Conservation (phyloP, 306 rosid species). For the Corylus avellana region DNA sequence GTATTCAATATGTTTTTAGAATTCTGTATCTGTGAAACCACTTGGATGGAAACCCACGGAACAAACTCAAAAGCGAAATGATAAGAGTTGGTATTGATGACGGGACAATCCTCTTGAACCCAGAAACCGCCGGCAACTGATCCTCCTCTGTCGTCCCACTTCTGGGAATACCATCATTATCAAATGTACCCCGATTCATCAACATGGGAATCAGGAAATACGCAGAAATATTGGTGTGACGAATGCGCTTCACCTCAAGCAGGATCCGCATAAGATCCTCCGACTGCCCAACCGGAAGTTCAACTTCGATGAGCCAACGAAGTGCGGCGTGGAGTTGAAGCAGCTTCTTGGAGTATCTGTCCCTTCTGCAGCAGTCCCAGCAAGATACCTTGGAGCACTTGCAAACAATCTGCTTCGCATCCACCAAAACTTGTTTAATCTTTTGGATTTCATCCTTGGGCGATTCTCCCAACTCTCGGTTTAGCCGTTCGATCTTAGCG, state of each 20-base stretch:
- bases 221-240: background rate
- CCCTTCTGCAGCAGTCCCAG: slow-evolving; percentile 23
- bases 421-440: background rate
- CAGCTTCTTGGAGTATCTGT: slow-evolving; percentile 23
- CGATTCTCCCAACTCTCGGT: background rate
- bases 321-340: slow-evolving; percentile 8
- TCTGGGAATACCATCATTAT: background rate
- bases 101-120: background rate
- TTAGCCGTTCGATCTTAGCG: background rate
- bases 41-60: background rate
- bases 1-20: background rate
- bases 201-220: background rate
- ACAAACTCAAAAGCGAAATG: background rate
- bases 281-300: slow-evolving; percentile 1
- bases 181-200: background rate
- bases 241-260: background rate
- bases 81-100: background rate
- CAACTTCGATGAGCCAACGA: slow-evolving; percentile 8
- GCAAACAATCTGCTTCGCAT: slow-evolving; percentile 28
- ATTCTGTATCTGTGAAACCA: background rate
- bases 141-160: background rate
- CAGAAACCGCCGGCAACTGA: slow-evolving; percentile 4
- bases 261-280: background rate
- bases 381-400: slow-evolving; percentile 30
- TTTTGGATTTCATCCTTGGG: background rate